Conservation (phyloP, 192 early-diverging fungal genomes). For the Hyaloraphidium curvatum region DNA sequence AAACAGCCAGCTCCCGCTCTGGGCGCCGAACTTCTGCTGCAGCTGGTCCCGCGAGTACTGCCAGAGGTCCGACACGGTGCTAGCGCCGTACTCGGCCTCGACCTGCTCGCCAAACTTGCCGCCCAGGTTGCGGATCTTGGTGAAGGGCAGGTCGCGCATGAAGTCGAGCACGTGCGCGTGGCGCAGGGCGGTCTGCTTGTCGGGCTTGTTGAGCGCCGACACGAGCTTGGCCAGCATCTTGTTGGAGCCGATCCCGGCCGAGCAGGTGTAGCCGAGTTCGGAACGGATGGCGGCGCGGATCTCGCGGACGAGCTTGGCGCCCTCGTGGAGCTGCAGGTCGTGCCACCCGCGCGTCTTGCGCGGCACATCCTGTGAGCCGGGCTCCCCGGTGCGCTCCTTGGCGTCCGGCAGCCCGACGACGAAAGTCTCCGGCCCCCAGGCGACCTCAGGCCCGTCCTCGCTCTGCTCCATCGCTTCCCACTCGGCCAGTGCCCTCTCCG, state of each 20-base stretch:
- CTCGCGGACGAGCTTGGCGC: slow-evolving; percentile 40
- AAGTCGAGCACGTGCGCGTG: slow-evolving; percentile 29
- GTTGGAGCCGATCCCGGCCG: slow-evolving; percentile 63
- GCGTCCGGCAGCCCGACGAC: too few species aligned
- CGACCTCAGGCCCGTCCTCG: too few species aligned
- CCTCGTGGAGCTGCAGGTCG: slow-evolving; percentile 62
- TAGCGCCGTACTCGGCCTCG: slow-evolving; percentile 31
- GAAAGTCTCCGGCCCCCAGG: too few species aligned
- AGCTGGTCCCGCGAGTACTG: neutral
- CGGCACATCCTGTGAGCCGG: too few species aligned
- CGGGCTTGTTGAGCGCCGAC: slow-evolving; percentile 67
- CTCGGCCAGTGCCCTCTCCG: too few species aligned
- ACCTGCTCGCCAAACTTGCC: slow-evolving; percentile 67
- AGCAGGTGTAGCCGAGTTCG: slow-evolving; percentile 62
- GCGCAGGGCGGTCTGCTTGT: slow-evolving; percentile 61
- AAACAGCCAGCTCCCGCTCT: neutral
- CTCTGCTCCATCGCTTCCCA: too few species aligned
- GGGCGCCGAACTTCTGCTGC: neutral
- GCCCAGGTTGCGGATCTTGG: slow-evolving; percentile 67
- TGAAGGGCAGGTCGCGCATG: slow-evolving; percentile 42
- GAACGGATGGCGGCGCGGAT: slow-evolving; percentile 39
- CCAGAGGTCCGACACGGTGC: neutral
- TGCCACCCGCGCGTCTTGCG: slow-evolving; percentile 36
- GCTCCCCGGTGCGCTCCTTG: too few species aligned
- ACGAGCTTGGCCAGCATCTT: slow-evolving; percentile 70